These are phyloP conservation scores for Carnegiea gigantea DNA, from an alignment of 179 eudicot genomes.

Conservation along the genomic window DNA sequence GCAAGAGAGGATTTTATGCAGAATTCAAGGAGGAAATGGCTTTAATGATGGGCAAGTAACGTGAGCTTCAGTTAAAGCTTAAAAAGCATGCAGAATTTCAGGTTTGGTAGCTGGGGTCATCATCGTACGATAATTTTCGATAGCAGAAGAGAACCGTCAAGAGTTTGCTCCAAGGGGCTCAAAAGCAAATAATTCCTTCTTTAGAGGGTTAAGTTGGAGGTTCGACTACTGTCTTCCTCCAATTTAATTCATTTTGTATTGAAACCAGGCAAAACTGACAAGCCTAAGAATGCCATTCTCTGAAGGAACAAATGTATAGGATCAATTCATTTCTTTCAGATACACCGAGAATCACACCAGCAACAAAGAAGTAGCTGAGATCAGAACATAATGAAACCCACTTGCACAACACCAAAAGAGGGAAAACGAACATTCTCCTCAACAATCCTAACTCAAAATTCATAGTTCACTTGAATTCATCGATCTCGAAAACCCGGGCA, in stretches of 20 bases:
- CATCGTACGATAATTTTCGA: not conserved
- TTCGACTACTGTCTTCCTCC: no score
- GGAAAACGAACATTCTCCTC: not conserved
- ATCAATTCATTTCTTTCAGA: not conserved
- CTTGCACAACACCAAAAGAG: not conserved
- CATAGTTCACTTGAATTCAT: slow-evolving; percentile 40
- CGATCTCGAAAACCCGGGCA: slow-evolving; percentile 76
- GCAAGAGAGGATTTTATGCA: not conserved
- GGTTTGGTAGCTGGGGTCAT: not conserved
- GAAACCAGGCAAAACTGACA: not conserved
- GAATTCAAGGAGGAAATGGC: not conserved
- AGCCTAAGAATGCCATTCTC: not conserved
- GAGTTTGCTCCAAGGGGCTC: not conserved
- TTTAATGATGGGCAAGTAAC: not conserved
- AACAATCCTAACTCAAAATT: not conserved
- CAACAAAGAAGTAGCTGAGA: no score
- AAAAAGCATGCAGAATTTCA: not conserved
- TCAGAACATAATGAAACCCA: not conserved
- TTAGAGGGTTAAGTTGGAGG: no score
- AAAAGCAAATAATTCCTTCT: no score
- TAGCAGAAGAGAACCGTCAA: not conserved
- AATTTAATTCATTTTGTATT: no score
- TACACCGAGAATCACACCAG: not conserved
- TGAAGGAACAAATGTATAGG: not conserved
- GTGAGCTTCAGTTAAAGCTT: not conserved